A percentile compares a stretch with the other conserved stretches of the same genome.
phyloP scores from a whole-genome alignment of 2,329 filamentous ascomycete species.

The Ambrosiella cleistominuta region DNA sequence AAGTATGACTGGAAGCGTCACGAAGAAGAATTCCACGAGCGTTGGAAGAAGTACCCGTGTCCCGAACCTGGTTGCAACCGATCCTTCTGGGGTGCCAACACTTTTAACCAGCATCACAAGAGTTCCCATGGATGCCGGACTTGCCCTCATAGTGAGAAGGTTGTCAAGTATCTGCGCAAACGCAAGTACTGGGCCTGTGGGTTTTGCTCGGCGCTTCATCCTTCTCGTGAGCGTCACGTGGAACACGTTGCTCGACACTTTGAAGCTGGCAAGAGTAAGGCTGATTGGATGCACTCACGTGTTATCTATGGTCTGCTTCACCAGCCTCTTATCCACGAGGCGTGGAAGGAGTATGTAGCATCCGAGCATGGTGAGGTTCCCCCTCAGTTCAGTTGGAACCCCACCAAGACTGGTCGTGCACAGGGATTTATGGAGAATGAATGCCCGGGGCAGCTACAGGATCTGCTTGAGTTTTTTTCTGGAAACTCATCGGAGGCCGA shows the following conservation, averaged over 20 bases:
- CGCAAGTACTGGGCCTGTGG: constrained; percentile 52
- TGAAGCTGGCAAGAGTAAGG: constrained; percentile 42
- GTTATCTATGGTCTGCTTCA: constrained; percentile 52
- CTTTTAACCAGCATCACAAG: constrained; percentile 51
- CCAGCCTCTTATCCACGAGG: constrained; percentile 41
- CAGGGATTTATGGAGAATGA: constrained; percentile 45
- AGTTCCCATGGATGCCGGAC: constrained; percentile 47
- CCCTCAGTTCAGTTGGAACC: constrained; percentile 45
- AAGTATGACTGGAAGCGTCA: constrained; percentile 55
- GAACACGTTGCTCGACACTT: constrained; percentile 53
- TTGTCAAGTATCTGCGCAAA: constrained; percentile 44
- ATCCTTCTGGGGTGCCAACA: constrained; percentile 50
- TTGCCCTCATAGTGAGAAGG: constrained; percentile 46
- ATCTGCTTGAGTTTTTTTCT: constrained; percentile 47
- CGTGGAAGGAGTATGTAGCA: constrained; percentile 40
- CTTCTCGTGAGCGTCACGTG: constrained; percentile 47
- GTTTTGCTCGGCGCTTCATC: constrained; percentile 46
- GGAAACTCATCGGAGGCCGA: constrained; percentile 38
- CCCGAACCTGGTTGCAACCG: constrained; percentile 46
- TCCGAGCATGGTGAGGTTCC: constrained; percentile 38
- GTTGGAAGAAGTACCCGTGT: constrained; percentile 49
- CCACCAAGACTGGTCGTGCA: constrained; percentile 36
- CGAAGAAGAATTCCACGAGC: constrained; percentile 52
- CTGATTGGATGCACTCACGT: constrained; percentile 51
- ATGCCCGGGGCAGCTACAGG: constrained; percentile 43